Evolutionary conservation across 257 asterid species (phyloP), one percentile per base, ranked within the genome.

Genomic region (Solanum ahanhuiri): DNA sequence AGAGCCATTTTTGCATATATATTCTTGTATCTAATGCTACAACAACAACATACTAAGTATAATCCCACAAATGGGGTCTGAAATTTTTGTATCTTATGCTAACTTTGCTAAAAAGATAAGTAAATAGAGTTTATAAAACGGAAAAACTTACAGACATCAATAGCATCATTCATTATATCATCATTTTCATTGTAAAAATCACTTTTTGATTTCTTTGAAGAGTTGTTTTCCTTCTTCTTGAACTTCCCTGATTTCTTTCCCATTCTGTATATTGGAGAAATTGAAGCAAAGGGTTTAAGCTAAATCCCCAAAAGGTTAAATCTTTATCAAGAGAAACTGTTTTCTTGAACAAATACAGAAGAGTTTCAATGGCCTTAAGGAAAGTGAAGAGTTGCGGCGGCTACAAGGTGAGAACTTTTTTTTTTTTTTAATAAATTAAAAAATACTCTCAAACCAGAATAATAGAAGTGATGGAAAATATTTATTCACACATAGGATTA

Each of bases 171-270:
- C 89, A 86, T 77, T 87, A 84, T 88, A 51, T 87, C 90, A 31
- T 86, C 89, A 4, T 89, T 85, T 63, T 81, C 85, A 30, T 67
- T 84, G 63, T 48, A 85, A 30, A 85, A 85, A 39, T 83, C 64
- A 18, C 17, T 34, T 30, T 25, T 48, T n/a, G 82, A 82, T 73
- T 86, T 83, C 48, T 83, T 89, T 69, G 86, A 9, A 45, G 28
- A 23, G 67, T 58, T 77, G 34, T 23, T 90, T 70, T 89, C 97
- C 91, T 91, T 95, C 93, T 64, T 95, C 91, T 89, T 92, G 88
- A 23, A 93, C 88, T 92, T 93, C 72, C 97, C 97, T 43, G 90
- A 86, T 84, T 92, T 93, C 86, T 82, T 92, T 41, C 97, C 98
- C 98, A 95, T 94, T 85, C 28, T 51, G 81, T 35, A 30, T 3